Conservation (phyloP, 2,329 filamentous ascomycete species). For the Ampelomyces quisqualis region DNA sequence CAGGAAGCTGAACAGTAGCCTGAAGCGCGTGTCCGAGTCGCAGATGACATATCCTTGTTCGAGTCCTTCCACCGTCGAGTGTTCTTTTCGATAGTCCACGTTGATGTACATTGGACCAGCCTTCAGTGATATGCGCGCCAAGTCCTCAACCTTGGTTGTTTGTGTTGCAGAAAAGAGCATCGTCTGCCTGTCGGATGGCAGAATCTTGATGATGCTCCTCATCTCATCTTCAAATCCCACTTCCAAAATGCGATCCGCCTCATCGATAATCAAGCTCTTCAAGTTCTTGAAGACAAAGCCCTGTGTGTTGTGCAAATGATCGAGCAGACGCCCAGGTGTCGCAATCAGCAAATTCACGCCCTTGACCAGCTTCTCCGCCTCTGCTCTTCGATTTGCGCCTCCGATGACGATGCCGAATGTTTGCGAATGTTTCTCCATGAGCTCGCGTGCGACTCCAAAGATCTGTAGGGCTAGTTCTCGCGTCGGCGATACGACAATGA, state of each 20-base stretch:
- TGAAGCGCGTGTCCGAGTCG: constrained; percentile 89
- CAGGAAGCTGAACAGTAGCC: constrained; percentile 90
- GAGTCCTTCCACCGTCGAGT: constrained; percentile 87
- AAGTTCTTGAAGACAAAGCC: constrained; percentile 91
- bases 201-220: constrained; percentile 91
- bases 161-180: constrained; percentile 99
- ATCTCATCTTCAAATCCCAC: constrained; percentile 99
- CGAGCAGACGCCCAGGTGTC: constrained; percentile 86
- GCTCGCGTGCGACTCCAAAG: constrained; percentile 88
- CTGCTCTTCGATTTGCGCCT: constrained; percentile 84
- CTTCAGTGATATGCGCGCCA: constrained; percentile 88
- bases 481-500: constrained; percentile 89
- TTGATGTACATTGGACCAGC: constrained; percentile 95
- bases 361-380: constrained; percentile 91
- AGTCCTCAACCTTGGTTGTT: constrained; percentile 96
- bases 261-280: constrained; percentile 89
- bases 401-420: constrained; percentile 96
- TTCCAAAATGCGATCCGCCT: constrained; percentile 94
- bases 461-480: constrained; percentile 94
- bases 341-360: constrained; percentile 94
- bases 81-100: constrained; percentile 85
- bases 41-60: constrained; percentile 96
- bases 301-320: constrained; percentile 90
- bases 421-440: constrained; percentile 91
- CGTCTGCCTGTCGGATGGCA: constrained; percentile 83